Conservation (phyloP, 805 yeast genomes). For the Ogataea paraovalis region DNA sequence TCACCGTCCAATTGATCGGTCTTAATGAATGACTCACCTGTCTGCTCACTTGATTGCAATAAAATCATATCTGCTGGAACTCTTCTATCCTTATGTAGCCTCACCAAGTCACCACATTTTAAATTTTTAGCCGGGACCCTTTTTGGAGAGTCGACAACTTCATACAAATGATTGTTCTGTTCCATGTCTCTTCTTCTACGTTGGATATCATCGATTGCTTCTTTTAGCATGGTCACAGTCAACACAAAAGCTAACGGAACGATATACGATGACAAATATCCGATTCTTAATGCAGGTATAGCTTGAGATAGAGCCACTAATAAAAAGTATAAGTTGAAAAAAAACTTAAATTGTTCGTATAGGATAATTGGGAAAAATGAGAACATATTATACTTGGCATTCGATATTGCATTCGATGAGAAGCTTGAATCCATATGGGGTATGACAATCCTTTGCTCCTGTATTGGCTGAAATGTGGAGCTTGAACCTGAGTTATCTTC, state of each 20-base stretch:
- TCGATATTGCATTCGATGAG: slow-evolving; percentile 79
- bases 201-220: slow-evolving; percentile 89
- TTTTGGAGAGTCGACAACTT: slow-evolving; percentile 49
- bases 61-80: slow-evolving; percentile 92
- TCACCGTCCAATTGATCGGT: slow-evolving; percentile 99
- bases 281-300: slow-evolving; percentile 84
- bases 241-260: slow-evolving; percentile 94
- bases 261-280: slow-evolving; percentile 86
- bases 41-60: slow-evolving; percentile 72
- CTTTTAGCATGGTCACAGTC: slow-evolving; percentile 90
- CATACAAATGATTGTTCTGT: slow-evolving; percentile 79
- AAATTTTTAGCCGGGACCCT: slow-evolving; percentile 56
- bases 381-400: slow-evolving; percentile 88
- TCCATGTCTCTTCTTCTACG: slow-evolving; percentile 88
- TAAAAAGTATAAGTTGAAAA: slow-evolving; percentile 87
- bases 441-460: slow-evolving; percentile 33
- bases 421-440: slow-evolving; percentile 35
- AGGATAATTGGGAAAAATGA: slow-evolving; percentile 85
- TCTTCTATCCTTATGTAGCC: slow-evolving; percentile 73
- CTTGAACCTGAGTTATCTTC: slow-evolving; percentile 4
- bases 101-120: slow-evolving; percentile 82
- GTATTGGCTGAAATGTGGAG: slow-evolving; percentile 4
- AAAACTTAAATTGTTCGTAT: slow-evolving; percentile 95
- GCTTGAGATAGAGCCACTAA: slow-evolving; percentile 92
- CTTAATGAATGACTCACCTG: slow-evolving; percentile 88